Conservation (phyloP, 768 basidiomycete genomes). For the Udeniomyces megalosporus region DNA sequence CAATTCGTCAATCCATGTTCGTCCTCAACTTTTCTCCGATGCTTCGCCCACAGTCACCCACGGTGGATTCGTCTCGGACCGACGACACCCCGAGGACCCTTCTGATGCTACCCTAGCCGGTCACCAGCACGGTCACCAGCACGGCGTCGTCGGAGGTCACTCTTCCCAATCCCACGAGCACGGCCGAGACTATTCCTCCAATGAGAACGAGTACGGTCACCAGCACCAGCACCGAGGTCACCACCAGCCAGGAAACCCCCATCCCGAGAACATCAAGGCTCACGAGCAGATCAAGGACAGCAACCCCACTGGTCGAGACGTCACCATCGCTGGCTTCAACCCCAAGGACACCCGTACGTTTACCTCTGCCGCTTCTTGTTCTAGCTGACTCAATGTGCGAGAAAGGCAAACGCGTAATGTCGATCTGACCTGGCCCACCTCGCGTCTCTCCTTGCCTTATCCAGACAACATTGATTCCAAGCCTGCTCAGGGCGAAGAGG, state of each 20-base stretch:
- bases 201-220: no score
- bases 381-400: background rate
- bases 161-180: background rate
- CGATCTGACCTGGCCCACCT: background rate
- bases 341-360: slow-evolving; percentile 18
- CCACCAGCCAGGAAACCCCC: no score
- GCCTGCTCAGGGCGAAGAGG: slow-evolving; percentile 18
- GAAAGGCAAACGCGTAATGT: no score
- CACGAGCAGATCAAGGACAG: no score
- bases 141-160: background rate
- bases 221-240: no score
- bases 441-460: background rate
- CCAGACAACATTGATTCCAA: background rate
- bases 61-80: background rate
- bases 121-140: background rate
- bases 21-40: background rate
- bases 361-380: background rate
- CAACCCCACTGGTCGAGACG: background rate
- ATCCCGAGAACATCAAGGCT: no score
- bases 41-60: background rate
- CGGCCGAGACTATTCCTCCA: no score
- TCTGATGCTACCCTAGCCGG: background rate
- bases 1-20: background rate
- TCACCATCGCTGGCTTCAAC: slow-evolving; percentile 17
- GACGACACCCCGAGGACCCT: background rate